Evolutionary conservation across 2,329 filamentous ascomycete species (phyloP), one percentile per base, ranked within the genome.

Genomic region (Trichoderma hamatum): DNA sequence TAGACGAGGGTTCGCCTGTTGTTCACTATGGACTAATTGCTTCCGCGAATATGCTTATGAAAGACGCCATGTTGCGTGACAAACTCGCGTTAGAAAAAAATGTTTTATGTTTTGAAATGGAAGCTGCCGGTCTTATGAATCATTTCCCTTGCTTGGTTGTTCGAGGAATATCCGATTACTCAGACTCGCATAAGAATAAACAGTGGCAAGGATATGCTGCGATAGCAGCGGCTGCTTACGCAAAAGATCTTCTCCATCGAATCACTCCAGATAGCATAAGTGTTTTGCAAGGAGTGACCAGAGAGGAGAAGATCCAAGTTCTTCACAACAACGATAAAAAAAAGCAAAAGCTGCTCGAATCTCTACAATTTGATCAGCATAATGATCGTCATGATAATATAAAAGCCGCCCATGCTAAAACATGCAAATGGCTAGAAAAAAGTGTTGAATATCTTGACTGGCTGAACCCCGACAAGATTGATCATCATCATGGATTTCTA

Each of bases 81-180:
- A 46, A 30, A 7, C 2, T 30, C 16, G 58, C 36, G 7, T 16
- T 7, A 2, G 36, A 60, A 26, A 28, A 28, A 7, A 26, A 60
- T 21, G 14, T 60, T 7, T 2, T 60, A 13, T 60, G 58, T 26
- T 60, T 60, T 14, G 58, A 60, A 30, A 60, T 39, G 24, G 58
- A 60, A 46, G 58, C 58, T 2, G 58, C 34, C 5, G 56, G 56
- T 5, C 39, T 60, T 28, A 60, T 60, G 56, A 60, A 60, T 36
- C 56, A 60, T 26, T 60, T 60, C 11, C 56, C 56, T 7, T 60
- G 56, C 34, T 11, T 60, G 6, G 56, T 60, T 11, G 28, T 60
- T 28, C 24, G 56, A 5, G 56, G 56, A 4, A 60, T 60, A 26
- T 60, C 19, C 10, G 56, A 60, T 10, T 60, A 60, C 19, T 34